These are phyloP conservation scores for Rhynchospora tenuis DNA, from an alignment of 176 grass and related monocot genomes.

Conservation along the genomic window DNA sequence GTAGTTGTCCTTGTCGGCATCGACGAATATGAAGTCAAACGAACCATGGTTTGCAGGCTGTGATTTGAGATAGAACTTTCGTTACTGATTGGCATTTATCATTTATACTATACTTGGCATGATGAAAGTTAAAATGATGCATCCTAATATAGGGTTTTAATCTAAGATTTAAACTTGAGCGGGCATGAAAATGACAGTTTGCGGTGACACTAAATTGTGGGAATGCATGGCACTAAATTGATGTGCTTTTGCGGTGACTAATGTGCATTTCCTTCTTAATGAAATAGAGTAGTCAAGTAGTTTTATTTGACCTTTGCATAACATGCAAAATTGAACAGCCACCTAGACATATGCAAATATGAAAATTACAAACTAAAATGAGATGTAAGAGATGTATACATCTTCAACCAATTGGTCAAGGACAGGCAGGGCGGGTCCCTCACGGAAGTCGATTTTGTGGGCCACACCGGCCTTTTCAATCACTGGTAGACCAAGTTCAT, in stretches of 20 bases:
- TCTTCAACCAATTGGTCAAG: constrained; percentile 68
- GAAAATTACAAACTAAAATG: not conserved
- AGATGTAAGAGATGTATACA: constrained; percentile 26
- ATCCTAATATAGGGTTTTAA: too few relatives aligned
- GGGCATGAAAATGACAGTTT: not conserved
- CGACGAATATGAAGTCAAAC: constrained; percentile 92
- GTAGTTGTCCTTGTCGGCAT: constrained; percentile 99
- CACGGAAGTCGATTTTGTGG: constrained; percentile 98
- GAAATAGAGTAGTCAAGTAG: not conserved
- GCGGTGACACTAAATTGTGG: too few relatives aligned
- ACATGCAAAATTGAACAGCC: not conserved
- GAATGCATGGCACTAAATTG: not conserved
- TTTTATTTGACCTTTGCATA: not conserved
- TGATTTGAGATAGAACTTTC: not conserved
- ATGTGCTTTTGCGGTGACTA: not conserved
- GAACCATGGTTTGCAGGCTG: constrained; percentile 51
- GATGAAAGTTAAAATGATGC: too few relatives aligned
- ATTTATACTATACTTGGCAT: not conserved
- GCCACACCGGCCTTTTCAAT: constrained; percentile 85
- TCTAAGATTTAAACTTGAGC: too few relatives aligned
- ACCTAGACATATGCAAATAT: not conserved
- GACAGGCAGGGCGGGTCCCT: constrained; percentile 65
- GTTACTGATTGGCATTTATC: not conserved
- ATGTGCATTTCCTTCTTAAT: not conserved
- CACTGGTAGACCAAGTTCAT: constrained; percentile 71